These are phyloP conservation scores for Cryptococcus hybrid DNA, from an alignment of 1,284 basidiomycete species.

Conservation along the genomic window DNA sequence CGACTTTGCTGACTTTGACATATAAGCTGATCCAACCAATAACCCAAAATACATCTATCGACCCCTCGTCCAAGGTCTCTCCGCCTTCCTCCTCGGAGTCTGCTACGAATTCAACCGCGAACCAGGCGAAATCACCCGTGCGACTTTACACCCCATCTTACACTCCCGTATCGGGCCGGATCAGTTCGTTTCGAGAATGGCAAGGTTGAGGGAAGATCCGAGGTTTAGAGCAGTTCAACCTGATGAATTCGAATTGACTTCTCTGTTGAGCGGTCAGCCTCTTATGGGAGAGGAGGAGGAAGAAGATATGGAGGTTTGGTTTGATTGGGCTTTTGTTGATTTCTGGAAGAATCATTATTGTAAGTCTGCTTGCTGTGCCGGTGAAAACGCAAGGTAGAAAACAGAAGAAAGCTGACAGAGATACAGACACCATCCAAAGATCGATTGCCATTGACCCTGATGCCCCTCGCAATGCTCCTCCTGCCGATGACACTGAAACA, in stretches of 20 bases:
- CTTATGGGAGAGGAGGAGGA: constrained; percentile 39
- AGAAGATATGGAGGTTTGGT: constrained; percentile 87
- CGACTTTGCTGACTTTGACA: not conserved
- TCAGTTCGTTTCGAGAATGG: constrained; percentile 81
- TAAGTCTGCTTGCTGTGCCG: constrained; percentile 52
- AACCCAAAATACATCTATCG: constrained; percentile 81
- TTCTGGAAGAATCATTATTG: constrained; percentile 98
- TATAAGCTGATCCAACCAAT: constrained; percentile 85
- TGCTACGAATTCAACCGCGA: constrained; percentile 95
- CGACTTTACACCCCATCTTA: constrained; percentile 83
- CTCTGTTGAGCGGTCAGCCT: constrained; percentile 17
- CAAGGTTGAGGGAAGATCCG: constrained; percentile 82
- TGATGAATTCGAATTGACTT: constrained; percentile 56
- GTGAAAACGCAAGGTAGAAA: not conserved
- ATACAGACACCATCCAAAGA: constrained; percentile 55
- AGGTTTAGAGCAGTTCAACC: constrained; percentile 87
- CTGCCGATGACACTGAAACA: constrained; percentile 69
- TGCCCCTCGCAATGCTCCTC: constrained; percentile 42
- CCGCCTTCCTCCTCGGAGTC: constrained; percentile 86
- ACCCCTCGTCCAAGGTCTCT: constrained; percentile 85
- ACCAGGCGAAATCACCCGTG: constrained; percentile 82
- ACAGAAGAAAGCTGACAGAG: not conserved
- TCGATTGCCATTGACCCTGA: constrained; percentile 56
- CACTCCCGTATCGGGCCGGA: constrained; percentile 77
- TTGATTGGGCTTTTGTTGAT: constrained; percentile 98